Base-by-base conservation (phyloP, 176 grass and related monocot species). In the Aechmea fasciata region DNA sequence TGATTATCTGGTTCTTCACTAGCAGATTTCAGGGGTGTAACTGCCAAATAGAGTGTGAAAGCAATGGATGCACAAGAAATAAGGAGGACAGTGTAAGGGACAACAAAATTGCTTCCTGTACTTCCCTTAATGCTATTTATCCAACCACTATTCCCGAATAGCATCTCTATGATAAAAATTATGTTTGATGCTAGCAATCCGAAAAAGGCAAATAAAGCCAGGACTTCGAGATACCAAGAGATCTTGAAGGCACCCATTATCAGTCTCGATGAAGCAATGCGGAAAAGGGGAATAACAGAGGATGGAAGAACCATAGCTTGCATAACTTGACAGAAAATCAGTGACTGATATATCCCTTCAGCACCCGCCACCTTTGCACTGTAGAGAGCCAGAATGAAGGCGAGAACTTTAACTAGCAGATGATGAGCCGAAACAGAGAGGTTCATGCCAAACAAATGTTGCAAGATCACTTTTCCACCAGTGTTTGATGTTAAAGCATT, bases 291-390 rank as follows among this genome's bases (percentile, higher is more conserved):
- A 62, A 93, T 80, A 48, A 88, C 84, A 48, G 94, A 90, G 24
- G 94, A 87, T 64, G 94, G 94, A 79, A 99, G 87, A 52, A 99
- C 84, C 69, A 84, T 93, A n/a, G 90, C 94, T 62, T 99, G 94
- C 18, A 90, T 69, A 71, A 99, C 83, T 80, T 92, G 94, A 65
- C 94, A 93, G 69, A 86, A 86, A 65, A 92, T 90, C 61, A 99
- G 80, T 70, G 93, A 69, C 59, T 99, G 87, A 74, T 88, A 99
- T 78, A 93, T 90, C 47, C 89, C 94, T 77, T 99, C 94, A 70
- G 90, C 70, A 10, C 90, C 94, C 69, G 79, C 73, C 13, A 80
- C 72, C 72, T 83, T 93, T 50, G 78, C 78, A 13, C 78, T 93
- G 57, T 83, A 90, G 28, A 99, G 72, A 69, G 87, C 79, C 20